phyloP scores from a whole-genome alignment of 352 stramenopile genomes.

The Phytophthora pluvialis region DNA sequence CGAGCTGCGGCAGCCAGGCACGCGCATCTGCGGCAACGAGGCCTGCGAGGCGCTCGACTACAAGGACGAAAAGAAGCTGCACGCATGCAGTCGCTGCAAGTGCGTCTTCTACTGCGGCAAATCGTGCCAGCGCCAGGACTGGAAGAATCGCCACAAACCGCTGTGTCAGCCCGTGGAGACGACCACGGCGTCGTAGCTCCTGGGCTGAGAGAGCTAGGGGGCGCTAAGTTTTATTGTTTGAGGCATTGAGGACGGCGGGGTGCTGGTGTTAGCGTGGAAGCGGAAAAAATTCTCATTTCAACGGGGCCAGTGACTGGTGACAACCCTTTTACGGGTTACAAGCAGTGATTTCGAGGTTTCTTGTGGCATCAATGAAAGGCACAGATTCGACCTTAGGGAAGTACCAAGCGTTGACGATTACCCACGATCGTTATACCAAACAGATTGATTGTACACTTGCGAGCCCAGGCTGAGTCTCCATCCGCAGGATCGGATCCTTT shows the following conservation, averaged over 20 bases:
- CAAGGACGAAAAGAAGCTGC: conserved; percentile 38
- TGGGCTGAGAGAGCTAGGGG: neutral
- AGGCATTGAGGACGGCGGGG: neutral
- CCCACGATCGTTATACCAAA: no score
- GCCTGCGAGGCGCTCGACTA: conserved; percentile 63
- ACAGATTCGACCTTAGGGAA: no score
- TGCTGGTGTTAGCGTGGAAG: no score
- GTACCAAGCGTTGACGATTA: no score
- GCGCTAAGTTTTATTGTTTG: neutral
- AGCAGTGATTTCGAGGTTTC: no score
- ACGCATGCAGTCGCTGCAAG: conserved; percentile 65
- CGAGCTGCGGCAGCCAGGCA: conserved; percentile 43
- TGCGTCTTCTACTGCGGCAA: conserved; percentile 78
- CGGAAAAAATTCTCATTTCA: neutral
- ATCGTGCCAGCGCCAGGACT: conserved; percentile 67
- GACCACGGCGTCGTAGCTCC: conserved; percentile 6
- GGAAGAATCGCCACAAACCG: conserved; percentile 63
- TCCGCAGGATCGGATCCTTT: no score
- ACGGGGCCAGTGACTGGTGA: no score
- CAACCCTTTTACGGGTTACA: no score
- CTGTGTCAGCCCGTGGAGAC: conserved; percentile 43
- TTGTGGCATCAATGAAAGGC: no score
- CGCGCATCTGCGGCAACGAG: conserved; percentile 62
- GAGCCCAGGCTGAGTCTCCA: no score
- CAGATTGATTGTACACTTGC: no score